These are phyloP conservation scores for Reticulascus tulasneorum DNA, from an alignment of 2,329 filamentous ascomycete genomes.

Conservation along the genomic window DNA sequence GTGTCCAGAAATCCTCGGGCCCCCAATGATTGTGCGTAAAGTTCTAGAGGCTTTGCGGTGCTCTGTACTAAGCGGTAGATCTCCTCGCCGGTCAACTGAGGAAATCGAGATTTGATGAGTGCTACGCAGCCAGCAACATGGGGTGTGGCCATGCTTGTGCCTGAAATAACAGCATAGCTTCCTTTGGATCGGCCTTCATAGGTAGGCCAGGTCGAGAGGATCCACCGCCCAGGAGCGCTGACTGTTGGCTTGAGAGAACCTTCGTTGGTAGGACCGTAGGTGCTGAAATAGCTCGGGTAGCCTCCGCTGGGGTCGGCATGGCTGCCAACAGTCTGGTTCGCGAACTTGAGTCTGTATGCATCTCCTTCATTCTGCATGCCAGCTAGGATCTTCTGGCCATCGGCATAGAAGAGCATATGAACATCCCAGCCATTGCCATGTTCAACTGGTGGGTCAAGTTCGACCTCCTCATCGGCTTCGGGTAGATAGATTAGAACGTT, in stretches of 20 bases:
- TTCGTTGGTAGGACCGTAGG: conserved; percentile 9
- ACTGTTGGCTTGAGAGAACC: conserved; percentile 10
- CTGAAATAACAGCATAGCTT: conserved; percentile 11
- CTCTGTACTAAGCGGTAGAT: conserved; percentile 5
- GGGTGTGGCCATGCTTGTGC: conserved; percentile 9
- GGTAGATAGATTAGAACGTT: too few species aligned
- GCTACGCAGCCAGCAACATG: conserved; percentile 8
- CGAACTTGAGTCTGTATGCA: conserved; percentile 6
- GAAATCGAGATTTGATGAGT: conserved; percentile 5
- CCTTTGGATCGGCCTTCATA: conserved; percentile 8
- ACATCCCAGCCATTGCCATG: too few species aligned
- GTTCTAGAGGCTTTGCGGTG: conserved; percentile 3
- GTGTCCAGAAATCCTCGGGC: conserved; percentile 2
- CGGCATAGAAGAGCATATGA: too few species aligned
- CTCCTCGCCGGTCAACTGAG: conserved; percentile 1
- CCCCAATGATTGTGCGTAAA: too few species aligned
- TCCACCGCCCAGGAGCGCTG: conserved; percentile 5
- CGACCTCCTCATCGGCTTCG: too few species aligned
- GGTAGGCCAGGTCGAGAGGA: conserved; percentile 9
- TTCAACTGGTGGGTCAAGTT: too few species aligned
- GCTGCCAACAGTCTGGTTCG: conserved; percentile 5
- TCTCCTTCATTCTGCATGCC: conserved; percentile 3
- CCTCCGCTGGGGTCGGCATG: conserved; percentile 6
- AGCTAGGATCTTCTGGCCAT: conserved; percentile 6
- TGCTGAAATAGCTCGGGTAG: conserved; percentile 5